A percentile compares a stretch with the other conserved stretches of the same genome.
Conservation (phyloP, 768 basidiomycete genomes). For the Tulasnella sp. region DNA sequence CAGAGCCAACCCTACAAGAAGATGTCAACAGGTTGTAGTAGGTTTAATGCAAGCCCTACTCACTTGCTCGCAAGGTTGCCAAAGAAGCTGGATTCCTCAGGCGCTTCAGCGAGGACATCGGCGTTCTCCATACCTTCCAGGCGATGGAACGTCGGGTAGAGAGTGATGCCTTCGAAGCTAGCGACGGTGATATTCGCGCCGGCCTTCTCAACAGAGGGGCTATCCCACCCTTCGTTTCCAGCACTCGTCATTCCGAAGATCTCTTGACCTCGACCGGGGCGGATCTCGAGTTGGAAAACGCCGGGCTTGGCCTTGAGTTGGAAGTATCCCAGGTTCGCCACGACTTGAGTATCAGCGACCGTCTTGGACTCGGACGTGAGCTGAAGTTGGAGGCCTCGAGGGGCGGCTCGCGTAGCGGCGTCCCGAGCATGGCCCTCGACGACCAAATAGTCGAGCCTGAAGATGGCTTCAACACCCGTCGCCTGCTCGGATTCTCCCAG, state of each 20-base stretch:
- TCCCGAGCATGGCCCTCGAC: conserved; percentile 96
- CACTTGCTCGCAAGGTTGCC: conserved; percentile 27
- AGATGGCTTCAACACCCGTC: conserved; percentile 69
- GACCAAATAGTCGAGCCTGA: conserved; percentile 87
- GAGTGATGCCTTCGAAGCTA: conserved; percentile 86
- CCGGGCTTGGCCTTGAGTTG: conserved; percentile 96
- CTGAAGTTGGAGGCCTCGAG: conserved; percentile 90
- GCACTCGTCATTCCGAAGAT: conserved; percentile 83
- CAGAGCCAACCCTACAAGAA: conserved; percentile 29
- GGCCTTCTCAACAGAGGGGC: conserved; percentile 64
- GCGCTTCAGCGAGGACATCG: conserved; percentile 67
- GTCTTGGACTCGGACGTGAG: conserved; percentile 54
- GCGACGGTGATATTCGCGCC: conserved; percentile 80
- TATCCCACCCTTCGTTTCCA: conserved; percentile 88
- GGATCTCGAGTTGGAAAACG: conserved; percentile 78
- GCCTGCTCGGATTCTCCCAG: conserved; percentile 59
- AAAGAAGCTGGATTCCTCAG: conserved; percentile 16
- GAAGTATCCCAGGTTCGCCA: conserved; percentile 93
- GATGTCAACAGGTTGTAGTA: not conserved
- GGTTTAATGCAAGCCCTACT: not conserved
- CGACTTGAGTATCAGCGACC: conserved; percentile 87
- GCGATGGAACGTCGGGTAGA: conserved; percentile 79
- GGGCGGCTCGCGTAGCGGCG: conserved; percentile 60
- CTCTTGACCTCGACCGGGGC: conserved; percentile 77
- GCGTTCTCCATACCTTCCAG: conserved; percentile 74